These are phyloP conservation scores for Eucalyptus urophylla DNA, from an alignment of 345 rosid genomes.

Conservation along the genomic window DNA sequence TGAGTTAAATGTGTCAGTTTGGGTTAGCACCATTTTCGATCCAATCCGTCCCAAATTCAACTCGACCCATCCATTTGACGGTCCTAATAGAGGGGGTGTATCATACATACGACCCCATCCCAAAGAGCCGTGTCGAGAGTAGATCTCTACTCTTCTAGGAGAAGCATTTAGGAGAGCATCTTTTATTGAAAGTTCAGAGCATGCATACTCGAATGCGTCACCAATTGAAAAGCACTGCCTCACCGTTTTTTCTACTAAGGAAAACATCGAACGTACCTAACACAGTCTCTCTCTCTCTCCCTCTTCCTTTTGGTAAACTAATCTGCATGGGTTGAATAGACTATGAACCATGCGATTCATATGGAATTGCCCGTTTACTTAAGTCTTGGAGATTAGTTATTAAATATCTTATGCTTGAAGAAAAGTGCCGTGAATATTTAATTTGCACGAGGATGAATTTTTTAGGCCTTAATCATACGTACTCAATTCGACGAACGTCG, in stretches of 20 bases:
- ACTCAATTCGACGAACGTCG: not conserved
- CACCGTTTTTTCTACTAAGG: not conserved
- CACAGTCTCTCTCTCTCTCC: not conserved
- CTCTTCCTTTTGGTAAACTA: not conserved
- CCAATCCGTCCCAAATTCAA: fast-evolving
- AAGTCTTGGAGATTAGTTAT: not conserved
- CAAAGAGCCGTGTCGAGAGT: not conserved
- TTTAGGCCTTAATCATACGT: not conserved
- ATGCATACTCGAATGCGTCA: not conserved
- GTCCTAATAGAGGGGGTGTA: not conserved
- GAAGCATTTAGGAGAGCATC: not conserved
- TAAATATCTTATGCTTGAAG: not conserved
- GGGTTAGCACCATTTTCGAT: fast-evolving
- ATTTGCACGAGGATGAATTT: not conserved
- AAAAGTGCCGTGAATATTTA: not conserved
- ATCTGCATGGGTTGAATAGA: not conserved
- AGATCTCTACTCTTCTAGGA: not conserved
- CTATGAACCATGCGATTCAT: not conserved
- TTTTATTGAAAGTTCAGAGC: not conserved
- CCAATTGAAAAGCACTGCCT: not conserved
- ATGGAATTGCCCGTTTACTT: not conserved
- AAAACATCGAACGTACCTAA: not conserved
- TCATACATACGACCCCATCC: not conserved
- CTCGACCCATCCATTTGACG: fast-evolving
- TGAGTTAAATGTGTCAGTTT: not conserved